Percentiles rank a stretch among this genome's conserved stretches.
Conservation (phyloP, 345 rosid genomes). For the Lenwebbia sp. region DNA sequence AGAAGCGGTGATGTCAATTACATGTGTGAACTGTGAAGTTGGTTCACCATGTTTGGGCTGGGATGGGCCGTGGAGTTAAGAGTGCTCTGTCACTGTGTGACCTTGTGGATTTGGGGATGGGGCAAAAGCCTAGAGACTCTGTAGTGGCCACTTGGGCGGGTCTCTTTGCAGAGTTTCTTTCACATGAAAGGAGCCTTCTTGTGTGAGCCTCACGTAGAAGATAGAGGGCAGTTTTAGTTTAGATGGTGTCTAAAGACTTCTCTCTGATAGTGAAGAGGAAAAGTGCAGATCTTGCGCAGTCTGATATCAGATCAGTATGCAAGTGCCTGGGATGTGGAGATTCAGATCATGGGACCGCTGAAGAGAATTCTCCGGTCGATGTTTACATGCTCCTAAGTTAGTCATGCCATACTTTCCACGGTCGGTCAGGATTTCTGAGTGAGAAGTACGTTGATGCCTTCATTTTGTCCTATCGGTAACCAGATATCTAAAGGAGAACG, state of each 20-base stretch:
- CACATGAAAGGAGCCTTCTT: neutral
- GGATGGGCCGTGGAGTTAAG: neutral
- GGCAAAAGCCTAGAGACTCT: neutral
- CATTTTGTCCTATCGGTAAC: neutral
- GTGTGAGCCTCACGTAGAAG: neutral
- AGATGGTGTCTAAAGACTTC: neutral
- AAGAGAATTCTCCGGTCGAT: neutral
- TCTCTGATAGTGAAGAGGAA: neutral
- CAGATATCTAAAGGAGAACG: neutral
- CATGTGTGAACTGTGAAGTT: neutral
- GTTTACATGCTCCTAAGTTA: neutral
- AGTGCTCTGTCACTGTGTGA: neutral
- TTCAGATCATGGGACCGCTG: neutral
- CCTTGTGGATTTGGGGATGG: neutral
- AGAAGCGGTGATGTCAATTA: neutral
- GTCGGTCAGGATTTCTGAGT: neutral
- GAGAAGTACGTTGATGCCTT: neutral
- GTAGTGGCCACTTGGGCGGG: neutral
- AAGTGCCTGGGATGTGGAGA: neutral
- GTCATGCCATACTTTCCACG: neutral
- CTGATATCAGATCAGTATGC: neutral
- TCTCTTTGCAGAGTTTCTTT: neutral
- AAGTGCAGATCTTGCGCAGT: neutral
- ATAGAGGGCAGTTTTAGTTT: neutral
- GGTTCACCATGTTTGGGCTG: neutral